Evolutionary conservation across 2,329 filamentous ascomycete genomes (phyloP).

Genomic region (Xenosphaeropsis pyriputrescens): DNA sequence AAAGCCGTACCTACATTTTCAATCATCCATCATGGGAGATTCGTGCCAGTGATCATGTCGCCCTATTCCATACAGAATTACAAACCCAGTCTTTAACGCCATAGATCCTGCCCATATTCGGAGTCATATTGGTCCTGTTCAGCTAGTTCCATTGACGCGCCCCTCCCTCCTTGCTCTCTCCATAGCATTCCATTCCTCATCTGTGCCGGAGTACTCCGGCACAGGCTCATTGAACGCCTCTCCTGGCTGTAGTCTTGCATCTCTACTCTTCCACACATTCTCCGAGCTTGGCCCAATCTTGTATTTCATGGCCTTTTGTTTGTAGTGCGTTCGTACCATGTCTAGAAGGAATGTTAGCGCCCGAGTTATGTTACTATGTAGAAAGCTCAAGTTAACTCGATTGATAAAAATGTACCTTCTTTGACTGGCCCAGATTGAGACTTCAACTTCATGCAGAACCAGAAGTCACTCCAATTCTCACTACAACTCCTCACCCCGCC

Average conservation of each 20-base stretch:
- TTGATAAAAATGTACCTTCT: slow-evolving; percentile 24
- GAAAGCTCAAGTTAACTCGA: neutral
- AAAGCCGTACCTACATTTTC: no score
- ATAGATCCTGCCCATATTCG: no score
- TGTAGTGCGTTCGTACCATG: slow-evolving; percentile 20
- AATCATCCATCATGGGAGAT: no score
- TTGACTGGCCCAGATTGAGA: slow-evolving; percentile 43
- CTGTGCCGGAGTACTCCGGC: slow-evolving; percentile 23
- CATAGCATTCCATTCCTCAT: slow-evolving; percentile 23
- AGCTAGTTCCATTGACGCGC: slow-evolving; percentile 1
- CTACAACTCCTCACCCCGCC: slow-evolving; percentile 64
- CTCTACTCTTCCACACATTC: slow-evolving; percentile 74
- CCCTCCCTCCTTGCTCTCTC: slow-evolving; percentile 10
- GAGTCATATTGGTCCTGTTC: neutral
- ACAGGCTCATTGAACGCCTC: slow-evolving; percentile 19
- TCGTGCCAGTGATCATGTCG: no score
- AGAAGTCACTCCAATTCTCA: slow-evolving; percentile 86
- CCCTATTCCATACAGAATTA: no score
- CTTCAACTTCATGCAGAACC: slow-evolving; percentile 89
- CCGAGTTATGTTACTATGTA: neutral
- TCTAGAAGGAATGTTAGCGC: slow-evolving; percentile 5
- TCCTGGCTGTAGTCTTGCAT: slow-evolving; percentile 36
- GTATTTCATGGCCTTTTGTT: slow-evolving; percentile 45
- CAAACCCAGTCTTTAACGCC: no score
- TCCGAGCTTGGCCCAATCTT: slow-evolving; percentile 61